A percentile compares a stretch with the other conserved stretches of the same genome.
phyloP scores from a whole-genome alignment of 345 rosid species.

The Linum trigynum region DNA sequence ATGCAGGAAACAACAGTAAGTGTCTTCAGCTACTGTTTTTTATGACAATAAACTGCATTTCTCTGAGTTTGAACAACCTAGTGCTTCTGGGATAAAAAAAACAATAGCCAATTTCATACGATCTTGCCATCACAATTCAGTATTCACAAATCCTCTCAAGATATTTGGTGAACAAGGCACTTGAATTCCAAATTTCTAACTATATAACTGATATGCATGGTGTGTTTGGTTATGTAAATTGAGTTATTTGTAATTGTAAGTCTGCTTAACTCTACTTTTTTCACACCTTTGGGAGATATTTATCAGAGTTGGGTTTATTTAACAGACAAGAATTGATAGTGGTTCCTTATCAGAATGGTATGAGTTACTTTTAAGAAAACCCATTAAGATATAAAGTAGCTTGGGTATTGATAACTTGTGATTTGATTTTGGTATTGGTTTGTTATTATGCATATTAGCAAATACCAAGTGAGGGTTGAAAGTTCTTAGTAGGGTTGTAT shows the following conservation, averaged over 20 bases:
- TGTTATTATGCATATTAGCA: too few relatives aligned
- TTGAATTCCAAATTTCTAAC: slow-evolving; percentile 6
- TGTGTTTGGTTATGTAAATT: not conserved
- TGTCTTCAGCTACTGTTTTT: slow-evolving; percentile 40
- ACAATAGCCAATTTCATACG: slow-evolving; percentile 35
- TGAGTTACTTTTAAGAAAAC: slow-evolving; percentile 30
- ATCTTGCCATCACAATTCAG: slow-evolving; percentile 60
- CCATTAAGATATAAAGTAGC: too few relatives aligned
- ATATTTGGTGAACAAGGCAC: slow-evolving; percentile 71
- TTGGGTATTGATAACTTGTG: too few relatives aligned
- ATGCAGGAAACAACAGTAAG: slow-evolving; percentile 73
- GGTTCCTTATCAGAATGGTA: slow-evolving; percentile 43
- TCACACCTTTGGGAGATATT: slow-evolving; percentile 27
- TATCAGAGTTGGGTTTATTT: slow-evolving; percentile 60
- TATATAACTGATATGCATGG: not conserved
- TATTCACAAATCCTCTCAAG: slow-evolving; percentile 71
- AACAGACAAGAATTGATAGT: slow-evolving; percentile 81
- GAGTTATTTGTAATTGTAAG: not conserved
- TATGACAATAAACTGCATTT: slow-evolving; percentile 19
- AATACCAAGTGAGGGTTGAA: too few relatives aligned
- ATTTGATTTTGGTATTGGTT: too few relatives aligned
- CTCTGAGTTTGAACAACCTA: slow-evolving; percentile 24
- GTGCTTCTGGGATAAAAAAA: slow-evolving; percentile 21
- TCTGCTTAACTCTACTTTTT: not conserved
- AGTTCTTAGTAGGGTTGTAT: too few relatives aligned